Evolutionary conservation across 1,139 yeast genomes (phyloP).

Genomic region (Geotrichum aggregatum): DNA sequence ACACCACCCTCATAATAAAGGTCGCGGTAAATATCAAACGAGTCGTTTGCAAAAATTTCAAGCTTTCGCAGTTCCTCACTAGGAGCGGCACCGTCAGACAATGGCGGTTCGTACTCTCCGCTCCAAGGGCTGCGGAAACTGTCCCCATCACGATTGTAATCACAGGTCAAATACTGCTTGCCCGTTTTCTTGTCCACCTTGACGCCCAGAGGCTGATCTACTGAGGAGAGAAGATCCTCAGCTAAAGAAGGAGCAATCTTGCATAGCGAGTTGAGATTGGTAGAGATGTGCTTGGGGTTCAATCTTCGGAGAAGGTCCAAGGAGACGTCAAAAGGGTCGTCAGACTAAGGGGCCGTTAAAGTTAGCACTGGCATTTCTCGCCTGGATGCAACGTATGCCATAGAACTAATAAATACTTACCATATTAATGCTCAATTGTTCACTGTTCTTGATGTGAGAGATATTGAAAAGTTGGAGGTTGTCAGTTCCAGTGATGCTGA

Average conservation of each 20-base stretch:
- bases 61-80: constrained; percentile 61
- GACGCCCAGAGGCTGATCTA: constrained; percentile 75
- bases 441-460: too few relatives aligned
- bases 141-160: constrained; percentile 92
- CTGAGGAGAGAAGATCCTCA: constrained; percentile 79
- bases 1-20: constrained; percentile 91
- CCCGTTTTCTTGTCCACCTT: constrained; percentile 56
- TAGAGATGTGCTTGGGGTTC: constrained; percentile 65
- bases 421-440: background rate
- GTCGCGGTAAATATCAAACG: constrained; percentile 90
- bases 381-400: too few relatives aligned
- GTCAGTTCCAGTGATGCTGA: too few relatives aligned
- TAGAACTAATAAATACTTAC: background rate
- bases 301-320: constrained; percentile 81
- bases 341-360: constrained; percentile 37
- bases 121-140: constrained; percentile 91
- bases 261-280: constrained; percentile 65
- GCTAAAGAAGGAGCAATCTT: constrained; percentile 77
- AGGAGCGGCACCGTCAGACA: constrained; percentile 69
- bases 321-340: constrained; percentile 79
- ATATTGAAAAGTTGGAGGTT: too few relatives aligned
- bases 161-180: constrained; percentile 77
- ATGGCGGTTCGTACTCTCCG: constrained; percentile 67
- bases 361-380: background rate
- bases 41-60: constrained; percentile 79